Percentiles rank a stretch among this genome's conserved stretches.
phyloP scores from a whole-genome alignment of 2,329 filamentous ascomycete genomes.

The Fusarium gaditjirri region DNA sequence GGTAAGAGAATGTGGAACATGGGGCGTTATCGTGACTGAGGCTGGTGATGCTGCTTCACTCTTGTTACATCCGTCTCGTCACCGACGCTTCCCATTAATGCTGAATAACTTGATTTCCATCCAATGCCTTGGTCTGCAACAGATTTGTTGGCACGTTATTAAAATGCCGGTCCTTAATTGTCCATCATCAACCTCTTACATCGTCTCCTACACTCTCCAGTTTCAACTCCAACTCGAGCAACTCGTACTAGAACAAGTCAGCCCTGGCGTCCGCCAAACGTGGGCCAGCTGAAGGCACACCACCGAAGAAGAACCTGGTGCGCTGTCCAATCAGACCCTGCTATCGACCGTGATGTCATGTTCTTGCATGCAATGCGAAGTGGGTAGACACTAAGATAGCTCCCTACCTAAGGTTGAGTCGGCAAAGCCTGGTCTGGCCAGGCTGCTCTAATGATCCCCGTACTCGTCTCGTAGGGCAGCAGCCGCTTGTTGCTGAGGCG shows the following conservation, averaged over 20 bases:
- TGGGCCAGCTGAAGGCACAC: constrained; percentile 39
- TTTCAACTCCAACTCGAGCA: constrained; percentile 21
- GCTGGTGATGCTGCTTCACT: constrained; percentile 17
- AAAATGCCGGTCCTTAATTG: constrained; percentile 35
- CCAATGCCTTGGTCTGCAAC: constrained; percentile 26
- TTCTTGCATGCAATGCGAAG: constrained; percentile 19
- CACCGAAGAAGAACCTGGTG: constrained; percentile 39
- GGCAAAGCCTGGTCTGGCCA: constrained; percentile 9
- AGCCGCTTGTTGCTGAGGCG: constrained; percentile 25
- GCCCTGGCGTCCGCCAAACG: constrained; percentile 34
- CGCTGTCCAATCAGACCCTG: constrained; percentile 24
- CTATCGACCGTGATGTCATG: constrained; percentile 36
- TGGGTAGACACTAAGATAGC: constrained; percentile 2
- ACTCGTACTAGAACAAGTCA: constrained; percentile 31
- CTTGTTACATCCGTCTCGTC: constrained; percentile 27
- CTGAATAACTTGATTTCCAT: constrained; percentile 17
- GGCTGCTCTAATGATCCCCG: constrained; percentile 6
- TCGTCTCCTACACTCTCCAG: constrained; percentile 20
- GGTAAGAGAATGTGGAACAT: constrained; percentile 30
- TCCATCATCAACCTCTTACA: constrained; percentile 35
- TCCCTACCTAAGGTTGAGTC: not conserved
- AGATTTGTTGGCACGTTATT: constrained; percentile 31
- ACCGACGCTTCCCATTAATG: constrained; percentile 4
- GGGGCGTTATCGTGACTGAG: constrained; percentile 28
- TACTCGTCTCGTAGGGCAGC: constrained; percentile 11